These are phyloP conservation scores for Pyrus communis DNA, from an alignment of 306 rosid genomes.

Conservation along the genomic window DNA sequence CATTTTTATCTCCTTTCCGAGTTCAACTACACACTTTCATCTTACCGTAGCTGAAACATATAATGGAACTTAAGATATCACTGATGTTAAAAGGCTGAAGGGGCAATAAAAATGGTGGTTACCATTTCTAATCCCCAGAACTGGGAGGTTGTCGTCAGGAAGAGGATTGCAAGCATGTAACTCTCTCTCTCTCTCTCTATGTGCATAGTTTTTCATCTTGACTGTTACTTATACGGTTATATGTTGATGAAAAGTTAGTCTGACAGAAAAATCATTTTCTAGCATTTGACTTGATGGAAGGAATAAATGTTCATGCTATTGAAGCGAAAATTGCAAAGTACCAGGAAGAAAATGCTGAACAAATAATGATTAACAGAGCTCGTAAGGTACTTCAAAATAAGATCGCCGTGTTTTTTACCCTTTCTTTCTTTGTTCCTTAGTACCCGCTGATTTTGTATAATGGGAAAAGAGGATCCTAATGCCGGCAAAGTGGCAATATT, in stretches of 20 bases:
- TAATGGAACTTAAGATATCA: too few species aligned
- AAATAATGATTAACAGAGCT: constrained; percentile 79
- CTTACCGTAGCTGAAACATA: too few species aligned
- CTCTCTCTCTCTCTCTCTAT: not conserved
- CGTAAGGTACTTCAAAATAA: constrained; percentile 50
- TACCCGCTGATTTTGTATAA: not conserved
- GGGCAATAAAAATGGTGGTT: constrained; percentile 40
- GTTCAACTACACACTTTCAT: too few species aligned
- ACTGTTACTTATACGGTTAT: not conserved
- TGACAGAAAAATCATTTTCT: constrained; percentile 1
- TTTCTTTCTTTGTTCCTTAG: not conserved
- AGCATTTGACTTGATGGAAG: constrained; percentile 76
- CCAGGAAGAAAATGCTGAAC: constrained; percentile 87
- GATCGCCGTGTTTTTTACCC: not conserved
- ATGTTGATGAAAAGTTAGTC: not conserved
- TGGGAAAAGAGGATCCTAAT: not conserved
- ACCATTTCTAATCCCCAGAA: constrained; percentile 51
- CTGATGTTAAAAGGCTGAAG: not conserved
- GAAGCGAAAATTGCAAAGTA: constrained; percentile 65
- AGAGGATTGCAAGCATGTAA: constrained; percentile 80
- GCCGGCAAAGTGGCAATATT: too few species aligned
- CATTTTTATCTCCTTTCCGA: too few species aligned
- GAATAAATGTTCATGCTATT: constrained; percentile 60
- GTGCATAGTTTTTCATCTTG: constrained; percentile 11
- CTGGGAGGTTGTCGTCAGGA: constrained; percentile 67